phyloP scores from a whole-genome alignment of 805 yeast genomes.

The Kluyveromyces aestuarii region DNA sequence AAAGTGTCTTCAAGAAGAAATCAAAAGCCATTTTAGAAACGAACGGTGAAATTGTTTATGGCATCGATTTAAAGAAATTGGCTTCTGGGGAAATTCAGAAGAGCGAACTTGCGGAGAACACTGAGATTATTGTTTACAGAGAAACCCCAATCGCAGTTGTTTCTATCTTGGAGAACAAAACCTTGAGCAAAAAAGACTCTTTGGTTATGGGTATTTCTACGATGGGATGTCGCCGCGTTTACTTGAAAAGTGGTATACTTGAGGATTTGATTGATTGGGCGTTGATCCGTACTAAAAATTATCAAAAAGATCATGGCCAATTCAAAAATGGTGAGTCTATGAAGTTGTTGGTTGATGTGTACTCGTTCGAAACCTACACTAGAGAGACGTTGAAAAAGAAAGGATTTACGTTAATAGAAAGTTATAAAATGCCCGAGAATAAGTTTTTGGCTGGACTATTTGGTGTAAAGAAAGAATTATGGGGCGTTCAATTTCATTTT shows the following conservation, averaged over 20 bases:
- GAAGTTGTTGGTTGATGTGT: conserved; percentile 38
- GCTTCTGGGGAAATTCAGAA: conserved; percentile 26
- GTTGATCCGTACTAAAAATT: conserved; percentile 34
- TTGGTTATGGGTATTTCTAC: conserved; percentile 47
- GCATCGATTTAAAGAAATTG: conserved; percentile 42
- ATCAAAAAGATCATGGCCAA: conserved; percentile 29
- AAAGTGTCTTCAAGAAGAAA: conserved; percentile 35
- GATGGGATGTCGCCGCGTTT: conserved; percentile 59
- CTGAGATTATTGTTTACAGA: conserved; percentile 53
- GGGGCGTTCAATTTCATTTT: conserved; percentile 32
- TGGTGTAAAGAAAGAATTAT: conserved; percentile 24
- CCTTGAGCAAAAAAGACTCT: conserved; percentile 32
- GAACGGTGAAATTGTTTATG: conserved; percentile 35
- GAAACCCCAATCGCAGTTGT: conserved; percentile 63
- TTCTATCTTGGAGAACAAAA: conserved; percentile 36
- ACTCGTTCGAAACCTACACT: conserved; percentile 41
- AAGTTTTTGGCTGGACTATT: conserved; percentile 23
- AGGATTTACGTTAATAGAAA: conserved; percentile 35
- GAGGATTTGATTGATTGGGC: conserved; percentile 59
- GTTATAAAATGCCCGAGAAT: conserved; percentile 19
- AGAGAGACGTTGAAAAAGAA: conserved; percentile 31
- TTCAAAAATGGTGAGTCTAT: conserved; percentile 23
- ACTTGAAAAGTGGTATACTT: conserved; percentile 53
- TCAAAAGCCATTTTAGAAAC: conserved; percentile 31
- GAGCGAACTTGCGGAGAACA: conserved; percentile 33